Base-by-base conservation (phyloP, 225 moss, liverwort and hornwort genomes). In the Physcomitrium patens region DNA sequence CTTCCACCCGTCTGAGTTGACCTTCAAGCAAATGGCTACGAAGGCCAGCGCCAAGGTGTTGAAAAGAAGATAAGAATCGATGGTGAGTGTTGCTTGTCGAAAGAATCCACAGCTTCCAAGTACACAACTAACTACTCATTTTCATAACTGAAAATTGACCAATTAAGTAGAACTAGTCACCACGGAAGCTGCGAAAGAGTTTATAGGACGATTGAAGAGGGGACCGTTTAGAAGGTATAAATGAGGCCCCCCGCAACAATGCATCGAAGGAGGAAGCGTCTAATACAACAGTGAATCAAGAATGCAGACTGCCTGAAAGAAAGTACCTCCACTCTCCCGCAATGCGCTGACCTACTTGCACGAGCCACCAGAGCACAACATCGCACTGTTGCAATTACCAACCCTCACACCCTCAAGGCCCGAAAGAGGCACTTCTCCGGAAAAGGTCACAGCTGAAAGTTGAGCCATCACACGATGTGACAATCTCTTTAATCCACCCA, bases 241-340 rank as follows among this genome's bases (percentile, higher is more conserved):
- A 5, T 16, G 43, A 15, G 43, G 7, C 31, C 7, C 7, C 31
- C 9, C 1, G 12, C 22, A 50, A 37, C 31, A 37, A 42, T 37
- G 31, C 31, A 37, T 37, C 31, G 5, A 37, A 37, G 31, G 31
- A 37, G 31, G 7, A 37, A 37, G 7, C 5, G 31, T 37, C 31
- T 37, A 37, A 37, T 37, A 37, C 31, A 7, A 37, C 31, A 37
- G 31, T 37, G 1, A 37, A 37, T 37, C 31, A 37, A 37, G 31
- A 37, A 37, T 37, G 31, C 5, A 37, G 31, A 14, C 49, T 49
- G 49, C 7, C 49, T 10, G 49, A 49, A 49, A 49, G 49, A 49
- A 15, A 18, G 44, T 44, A 28, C 65, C 74, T 74, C 44, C 17
- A 31, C 55, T n/a, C 65, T 65, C 65, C 44, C 17, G 41, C 55